phyloP scores from a whole-genome alignment of 129 eudicot species.

The Escallonia herrerae region DNA sequence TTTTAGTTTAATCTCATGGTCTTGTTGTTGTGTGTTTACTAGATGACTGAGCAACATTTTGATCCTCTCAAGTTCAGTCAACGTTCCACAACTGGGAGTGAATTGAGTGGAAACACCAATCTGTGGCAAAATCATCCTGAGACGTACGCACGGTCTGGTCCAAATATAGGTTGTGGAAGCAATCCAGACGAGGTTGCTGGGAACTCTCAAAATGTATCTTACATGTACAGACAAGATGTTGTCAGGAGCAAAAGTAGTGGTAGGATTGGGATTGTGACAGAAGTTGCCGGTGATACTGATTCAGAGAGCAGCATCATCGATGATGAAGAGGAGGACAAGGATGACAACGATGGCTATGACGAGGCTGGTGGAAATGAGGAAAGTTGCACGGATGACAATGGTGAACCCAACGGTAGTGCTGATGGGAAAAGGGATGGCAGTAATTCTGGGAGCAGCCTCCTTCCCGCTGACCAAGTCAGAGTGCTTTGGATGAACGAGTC shows the following conservation, averaged over 20 bases:
- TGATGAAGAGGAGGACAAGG: conserved; percentile 56
- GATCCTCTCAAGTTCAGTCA: conserved; percentile 20
- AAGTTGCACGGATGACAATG: conserved; percentile 23
- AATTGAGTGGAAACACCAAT: neutral
- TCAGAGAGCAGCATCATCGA: conserved; percentile 79
- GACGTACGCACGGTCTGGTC: conserved; percentile 13
- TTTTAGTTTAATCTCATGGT: neutral
- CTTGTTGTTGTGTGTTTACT: conserved; percentile 12
- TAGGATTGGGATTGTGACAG: conserved; percentile 77
- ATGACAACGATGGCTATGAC: conserved; percentile 23
- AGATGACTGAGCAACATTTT: conserved; percentile 60
- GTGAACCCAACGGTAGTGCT: conserved; percentile 24
- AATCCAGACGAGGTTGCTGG: conserved; percentile 28
- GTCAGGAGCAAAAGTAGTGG: conserved; percentile 60
- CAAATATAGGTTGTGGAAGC: conserved; percentile 15
- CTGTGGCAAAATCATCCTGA: conserved; percentile 4
- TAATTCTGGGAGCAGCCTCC: conserved; percentile 30
- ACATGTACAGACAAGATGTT: conserved; percentile 82
- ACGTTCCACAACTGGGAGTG: conserved; percentile 7
- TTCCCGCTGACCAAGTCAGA: conserved; percentile 78
- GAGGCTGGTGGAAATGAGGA: conserved; percentile 31
- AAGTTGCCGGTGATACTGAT: conserved; percentile 92
- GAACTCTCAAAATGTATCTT: conserved; percentile 27
- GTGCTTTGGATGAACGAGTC: conserved; percentile 89
- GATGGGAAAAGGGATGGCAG: conserved; percentile 20